phyloP scores from a whole-genome alignment of 1,139 yeast species.

The Taphrina confusa region DNA sequence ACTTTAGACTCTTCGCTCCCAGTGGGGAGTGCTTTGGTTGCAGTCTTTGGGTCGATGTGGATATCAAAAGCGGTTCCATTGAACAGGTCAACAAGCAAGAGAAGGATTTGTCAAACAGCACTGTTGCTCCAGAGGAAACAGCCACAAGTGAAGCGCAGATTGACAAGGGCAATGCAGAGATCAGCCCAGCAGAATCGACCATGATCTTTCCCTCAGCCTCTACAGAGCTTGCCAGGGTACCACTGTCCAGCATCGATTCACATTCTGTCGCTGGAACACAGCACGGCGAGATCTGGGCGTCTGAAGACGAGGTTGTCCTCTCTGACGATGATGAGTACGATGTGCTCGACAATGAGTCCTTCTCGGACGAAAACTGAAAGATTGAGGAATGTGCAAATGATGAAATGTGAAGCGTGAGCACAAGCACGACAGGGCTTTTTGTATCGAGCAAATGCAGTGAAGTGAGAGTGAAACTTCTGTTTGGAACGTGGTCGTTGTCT shows the following conservation, averaged over 20 bases:
- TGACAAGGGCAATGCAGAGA: neutral
- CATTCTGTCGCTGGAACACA: slow-evolving; percentile 3
- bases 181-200: slow-evolving; percentile 10
- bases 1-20: slow-evolving; percentile 37
- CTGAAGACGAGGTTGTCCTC: slow-evolving; percentile 4
- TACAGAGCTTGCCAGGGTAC: slow-evolving; percentile 12
- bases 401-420: slow-evolving; percentile 1
- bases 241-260: neutral
- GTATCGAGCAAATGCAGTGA: neutral
- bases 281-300: slow-evolving; percentile 8
- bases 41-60: slow-evolving; percentile 38
- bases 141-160: neutral
- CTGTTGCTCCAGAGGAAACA: neutral
- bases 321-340: slow-evolving; percentile 13
- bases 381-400: neutral
- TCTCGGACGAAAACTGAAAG: neutral
- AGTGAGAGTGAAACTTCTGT: too few relatives aligned
- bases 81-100: neutral
- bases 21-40: slow-evolving; percentile 38
- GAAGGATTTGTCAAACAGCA: neutral
- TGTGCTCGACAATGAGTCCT: slow-evolving; percentile 15
- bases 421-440: neutral
- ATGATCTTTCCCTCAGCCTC: slow-evolving; percentile 31
- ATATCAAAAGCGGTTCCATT: slow-evolving; percentile 14
- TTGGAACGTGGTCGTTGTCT: too few relatives aligned